These are phyloP conservation scores for Tulasnella sp. DNA, from an alignment of 768 basidiomycete genomes.

Conservation along the genomic window DNA sequence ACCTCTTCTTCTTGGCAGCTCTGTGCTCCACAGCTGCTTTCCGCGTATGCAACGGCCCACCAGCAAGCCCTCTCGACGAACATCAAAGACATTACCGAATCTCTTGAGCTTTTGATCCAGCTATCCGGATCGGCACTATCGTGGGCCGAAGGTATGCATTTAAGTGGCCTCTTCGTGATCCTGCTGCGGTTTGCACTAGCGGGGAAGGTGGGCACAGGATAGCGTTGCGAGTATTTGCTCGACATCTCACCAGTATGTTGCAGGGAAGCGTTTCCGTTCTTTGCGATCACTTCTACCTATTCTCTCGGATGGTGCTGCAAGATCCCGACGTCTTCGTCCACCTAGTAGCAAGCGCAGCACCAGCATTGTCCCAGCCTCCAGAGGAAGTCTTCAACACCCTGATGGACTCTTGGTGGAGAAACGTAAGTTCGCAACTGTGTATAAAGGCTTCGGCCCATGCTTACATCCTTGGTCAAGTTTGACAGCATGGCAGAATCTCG, in stretches of 20 bases:
- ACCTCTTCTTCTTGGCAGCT: background rate
- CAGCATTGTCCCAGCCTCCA: conserved; percentile 30
- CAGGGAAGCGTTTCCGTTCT: conserved; percentile 24
- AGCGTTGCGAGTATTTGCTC: conserved; percentile 29
- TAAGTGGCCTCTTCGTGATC: conserved; percentile 57
- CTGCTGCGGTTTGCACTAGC: conserved; percentile 49
- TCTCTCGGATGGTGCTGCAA: conserved; percentile 60
- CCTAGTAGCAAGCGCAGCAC: conserved; percentile 53
- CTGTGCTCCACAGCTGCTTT: conserved; percentile 5
- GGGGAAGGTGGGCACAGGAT: conserved; percentile 42
- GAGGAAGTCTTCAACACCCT: conserved; percentile 56
- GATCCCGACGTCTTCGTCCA: conserved; percentile 58
- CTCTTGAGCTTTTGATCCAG: conserved; percentile 51
- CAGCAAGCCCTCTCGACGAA: conserved; percentile 42
- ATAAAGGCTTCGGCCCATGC: background rate
- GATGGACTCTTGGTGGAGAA: conserved; percentile 73
- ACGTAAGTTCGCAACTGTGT: conserved; percentile 34
- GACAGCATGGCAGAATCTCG: conserved; percentile 84
- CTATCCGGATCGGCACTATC: conserved; percentile 40
- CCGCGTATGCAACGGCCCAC: conserved; percentile 1
- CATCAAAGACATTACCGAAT: conserved; percentile 48
- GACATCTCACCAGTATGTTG: background rate
- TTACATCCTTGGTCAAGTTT: conserved; percentile 42
- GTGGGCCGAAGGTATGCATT: conserved; percentile 68
- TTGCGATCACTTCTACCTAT: conserved; percentile 59